A percentile compares a stretch with the other conserved stretches of the same genome.
phyloP scores from a whole-genome alignment of 2,329 filamentous ascomycete species.

The Fusarium euwallaceae region DNA sequence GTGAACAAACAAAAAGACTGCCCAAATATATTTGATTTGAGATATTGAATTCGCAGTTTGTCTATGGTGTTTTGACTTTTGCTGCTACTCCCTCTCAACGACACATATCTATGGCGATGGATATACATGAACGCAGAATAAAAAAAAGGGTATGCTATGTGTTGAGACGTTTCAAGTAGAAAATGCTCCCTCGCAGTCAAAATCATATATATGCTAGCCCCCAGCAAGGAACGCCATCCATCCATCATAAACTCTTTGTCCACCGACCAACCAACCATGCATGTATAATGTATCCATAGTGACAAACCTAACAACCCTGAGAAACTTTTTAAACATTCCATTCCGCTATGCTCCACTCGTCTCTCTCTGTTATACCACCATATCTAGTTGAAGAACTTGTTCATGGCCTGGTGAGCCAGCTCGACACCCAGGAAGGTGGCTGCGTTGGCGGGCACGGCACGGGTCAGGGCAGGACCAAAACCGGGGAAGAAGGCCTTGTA shows the following conservation, averaged over 20 bases:
- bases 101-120: constrained; percentile 25
- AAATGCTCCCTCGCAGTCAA: constrained; percentile 5
- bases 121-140: constrained; percentile 23
- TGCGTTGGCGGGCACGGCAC: constrained; percentile 95
- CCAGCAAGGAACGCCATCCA: constrained; percentile 32
- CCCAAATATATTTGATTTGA: constrained; percentile 17
- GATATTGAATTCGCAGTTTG: constrained; percentile 11
- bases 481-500: constrained; percentile 96
- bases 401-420: constrained; percentile 86
- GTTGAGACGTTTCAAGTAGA: not conserved
- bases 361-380: not conserved
- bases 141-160: constrained; percentile 22
- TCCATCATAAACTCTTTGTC: constrained; percentile 7
- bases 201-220: constrained; percentile 24
- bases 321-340: constrained; percentile 29
- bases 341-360: not conserved
- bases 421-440: constrained; percentile 93
- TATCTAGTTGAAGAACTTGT: constrained; percentile 70
- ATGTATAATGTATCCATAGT: not conserved
- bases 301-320: constrained; percentile 14
- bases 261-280: constrained; percentile 3
- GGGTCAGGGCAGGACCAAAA: constrained; percentile 90
- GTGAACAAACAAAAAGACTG: constrained; percentile 24
- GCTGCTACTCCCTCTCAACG: not conserved
- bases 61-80: constrained; percentile 8